Evolutionary conservation across 2,329 filamentous ascomycete genomes (phyloP).

Genomic region (Fusarium hainanense): DNA sequence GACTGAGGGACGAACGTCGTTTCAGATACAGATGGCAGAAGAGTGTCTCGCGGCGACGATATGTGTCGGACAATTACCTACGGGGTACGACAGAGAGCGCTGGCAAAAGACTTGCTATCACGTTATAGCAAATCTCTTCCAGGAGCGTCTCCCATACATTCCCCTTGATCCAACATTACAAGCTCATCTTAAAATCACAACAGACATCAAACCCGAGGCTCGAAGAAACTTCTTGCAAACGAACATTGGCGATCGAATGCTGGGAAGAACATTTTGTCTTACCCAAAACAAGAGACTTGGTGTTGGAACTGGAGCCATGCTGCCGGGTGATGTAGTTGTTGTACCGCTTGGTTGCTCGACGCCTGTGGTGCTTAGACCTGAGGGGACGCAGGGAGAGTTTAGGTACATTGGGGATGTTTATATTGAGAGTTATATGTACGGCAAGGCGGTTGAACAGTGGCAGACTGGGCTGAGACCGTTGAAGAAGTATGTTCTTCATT

Average conservation of each 20-base stretch:
- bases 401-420: constrained; percentile 28
- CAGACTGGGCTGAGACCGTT: neutral
- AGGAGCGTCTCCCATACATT: constrained; percentile 15
- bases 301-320: constrained; percentile 25
- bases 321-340: constrained; percentile 18
- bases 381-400: constrained; percentile 15
- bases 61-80: constrained; percentile 20
- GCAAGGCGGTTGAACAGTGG: constrained; percentile 24
- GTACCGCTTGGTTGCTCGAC: constrained; percentile 28
- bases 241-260: constrained; percentile 24
- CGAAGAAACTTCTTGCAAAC: constrained; percentile 9
- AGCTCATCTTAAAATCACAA: neutral
- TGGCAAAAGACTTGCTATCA: constrained; percentile 12
- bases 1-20: neutral
- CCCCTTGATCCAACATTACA: neutral
- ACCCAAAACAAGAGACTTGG: constrained; percentile 7
- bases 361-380: constrained; percentile 13
- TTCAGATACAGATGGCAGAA: constrained; percentile 7
- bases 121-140: constrained; percentile 17
- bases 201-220: neutral
- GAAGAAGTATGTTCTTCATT: constrained; percentile 24
- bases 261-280: constrained; percentile 24
- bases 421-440: constrained; percentile 25
- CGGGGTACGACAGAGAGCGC: neutral
- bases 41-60: constrained; percentile 24